Base-by-base conservation (phyloP, 1,139 yeast genomes). In the Sugiyamaella xylanicola region DNA sequence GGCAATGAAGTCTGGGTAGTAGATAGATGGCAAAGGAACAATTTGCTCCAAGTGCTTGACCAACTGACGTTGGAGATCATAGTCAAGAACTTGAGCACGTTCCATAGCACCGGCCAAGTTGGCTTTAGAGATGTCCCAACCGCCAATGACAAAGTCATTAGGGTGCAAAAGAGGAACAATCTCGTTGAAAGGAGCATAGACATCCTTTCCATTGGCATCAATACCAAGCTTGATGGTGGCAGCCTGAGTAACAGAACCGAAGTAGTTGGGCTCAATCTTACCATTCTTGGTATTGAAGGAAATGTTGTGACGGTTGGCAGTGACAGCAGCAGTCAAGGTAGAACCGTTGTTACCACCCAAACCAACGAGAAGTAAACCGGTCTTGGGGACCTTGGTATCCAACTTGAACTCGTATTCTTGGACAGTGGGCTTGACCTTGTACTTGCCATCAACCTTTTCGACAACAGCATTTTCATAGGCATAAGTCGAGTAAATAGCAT, bases 291-390 rank as follows among this genome's bases (percentile, higher is more conserved):
- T 91, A 68, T 88, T 84, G 76, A 92, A 92, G 53, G 82, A 75
- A 61, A 92, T 74, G 62, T 87, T 80, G 73, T 87, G 81, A 69
- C 87, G 89, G 78, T 92, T 92, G 59, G 97, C 96, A 65, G 87
- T 81, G 54, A 86, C 80, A 17, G 97, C 86, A 53, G 95, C 91
- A 58, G 91, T 82, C 66, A 92, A 79, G 21, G 98, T 92, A 60
- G 97, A 81, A 74, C 98, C 98, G 70, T 92, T 92, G 79, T 92
- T 92, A 75, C 98, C 98, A 67, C 97, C 98, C 65, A 91, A 80
- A 65, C 98, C 98, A 54, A 92, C 97, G 63, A 92, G 80, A 83
- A 92, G 76, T 61, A 92, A 78, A 69, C 97, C 98, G 55, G 91
- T 82, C 75, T 86, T 90, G 64, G 97, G 96, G 55, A 86, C 85